phyloP scores from a whole-genome alignment of 1,139 yeast species.

The Magnusiomyces sp. region DNA sequence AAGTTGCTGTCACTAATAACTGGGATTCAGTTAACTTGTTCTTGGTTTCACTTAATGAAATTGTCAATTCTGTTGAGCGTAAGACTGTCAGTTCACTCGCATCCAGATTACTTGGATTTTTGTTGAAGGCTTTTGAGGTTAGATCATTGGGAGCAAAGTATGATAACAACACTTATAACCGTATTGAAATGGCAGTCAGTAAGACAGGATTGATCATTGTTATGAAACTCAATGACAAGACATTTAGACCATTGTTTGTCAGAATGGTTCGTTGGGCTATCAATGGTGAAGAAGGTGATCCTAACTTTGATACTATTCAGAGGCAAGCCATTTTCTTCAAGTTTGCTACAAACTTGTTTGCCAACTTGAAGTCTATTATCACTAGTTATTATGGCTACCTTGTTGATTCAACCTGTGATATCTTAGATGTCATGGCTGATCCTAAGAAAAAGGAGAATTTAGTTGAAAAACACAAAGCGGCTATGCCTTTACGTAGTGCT shows the following conservation, averaged over 20 bases:
- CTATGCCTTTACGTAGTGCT: constrained; percentile 55
- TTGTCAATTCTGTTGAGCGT: constrained; percentile 62
- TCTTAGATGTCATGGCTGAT: constrained; percentile 34
- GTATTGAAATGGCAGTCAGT: constrained; percentile 72
- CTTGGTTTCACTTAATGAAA: constrained; percentile 54
- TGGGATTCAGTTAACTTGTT: constrained; percentile 57
- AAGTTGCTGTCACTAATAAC: constrained; percentile 38
- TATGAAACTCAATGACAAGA: constrained; percentile 86
- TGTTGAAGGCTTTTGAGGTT: constrained; percentile 59
- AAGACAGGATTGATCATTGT: constrained; percentile 68
- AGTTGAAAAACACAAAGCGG: constrained; percentile 20
- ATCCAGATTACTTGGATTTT: constrained; percentile 59
- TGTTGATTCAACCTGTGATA: constrained; percentile 55
- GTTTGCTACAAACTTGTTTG: constrained; percentile 78
- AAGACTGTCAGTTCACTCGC: constrained; percentile 66
- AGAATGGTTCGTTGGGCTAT: constrained; percentile 89
- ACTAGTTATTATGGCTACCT: constrained; percentile 83
- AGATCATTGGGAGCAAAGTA: constrained; percentile 38
- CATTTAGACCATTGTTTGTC: constrained; percentile 87
- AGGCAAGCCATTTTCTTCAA: constrained; percentile 60
- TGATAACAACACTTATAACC: constrained; percentile 66
- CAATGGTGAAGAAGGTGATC: constrained; percentile 58
- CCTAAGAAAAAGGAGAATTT: constrained; percentile 12
- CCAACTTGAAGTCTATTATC: constrained; percentile 73
- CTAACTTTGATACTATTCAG: constrained; percentile 30